Evolutionary conservation across 192 early-diverging fungal genomes (phyloP).

Genomic region (Globomyces pollinis-pini): DNA sequence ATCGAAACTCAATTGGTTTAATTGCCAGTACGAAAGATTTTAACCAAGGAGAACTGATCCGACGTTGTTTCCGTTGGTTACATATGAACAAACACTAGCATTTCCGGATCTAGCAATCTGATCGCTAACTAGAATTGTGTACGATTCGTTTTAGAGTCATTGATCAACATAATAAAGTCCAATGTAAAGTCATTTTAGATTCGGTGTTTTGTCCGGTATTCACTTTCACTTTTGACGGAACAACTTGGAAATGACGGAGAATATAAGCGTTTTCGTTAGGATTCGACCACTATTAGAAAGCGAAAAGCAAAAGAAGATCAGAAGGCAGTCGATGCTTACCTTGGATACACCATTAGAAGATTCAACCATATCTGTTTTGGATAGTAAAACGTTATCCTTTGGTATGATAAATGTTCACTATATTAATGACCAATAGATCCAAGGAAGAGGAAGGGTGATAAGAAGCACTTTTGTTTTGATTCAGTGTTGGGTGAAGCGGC

Average conservation of each 20-base stretch:
- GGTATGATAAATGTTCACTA: no score
- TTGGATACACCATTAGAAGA: neutral
- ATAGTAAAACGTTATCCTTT: neutral
- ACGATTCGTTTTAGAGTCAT: no score
- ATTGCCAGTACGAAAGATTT: no score
- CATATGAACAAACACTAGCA: neutral
- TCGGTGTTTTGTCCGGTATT: no score
- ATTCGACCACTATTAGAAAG: neutral
- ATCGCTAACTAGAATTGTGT: no score
- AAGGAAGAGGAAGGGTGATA: neutral
- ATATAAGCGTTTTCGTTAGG: neutral
- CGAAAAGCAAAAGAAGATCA: neutral
- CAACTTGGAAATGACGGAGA: no score
- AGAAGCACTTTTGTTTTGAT: neutral
- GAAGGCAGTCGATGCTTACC: neutral
- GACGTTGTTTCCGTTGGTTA: neutral
- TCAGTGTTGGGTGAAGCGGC: neutral
- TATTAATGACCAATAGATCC: conserved; percentile 1
- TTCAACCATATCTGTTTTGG: neutral
- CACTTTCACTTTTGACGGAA: no score
- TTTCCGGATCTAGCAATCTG: neutral
- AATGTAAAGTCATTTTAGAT: no score
- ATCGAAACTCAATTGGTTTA: no score
- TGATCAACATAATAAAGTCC: no score
- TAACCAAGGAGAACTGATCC: neutral